Evolutionary conservation across 305 asterid species (phyloP).

Genomic region (Fraxinus velutina): DNA sequence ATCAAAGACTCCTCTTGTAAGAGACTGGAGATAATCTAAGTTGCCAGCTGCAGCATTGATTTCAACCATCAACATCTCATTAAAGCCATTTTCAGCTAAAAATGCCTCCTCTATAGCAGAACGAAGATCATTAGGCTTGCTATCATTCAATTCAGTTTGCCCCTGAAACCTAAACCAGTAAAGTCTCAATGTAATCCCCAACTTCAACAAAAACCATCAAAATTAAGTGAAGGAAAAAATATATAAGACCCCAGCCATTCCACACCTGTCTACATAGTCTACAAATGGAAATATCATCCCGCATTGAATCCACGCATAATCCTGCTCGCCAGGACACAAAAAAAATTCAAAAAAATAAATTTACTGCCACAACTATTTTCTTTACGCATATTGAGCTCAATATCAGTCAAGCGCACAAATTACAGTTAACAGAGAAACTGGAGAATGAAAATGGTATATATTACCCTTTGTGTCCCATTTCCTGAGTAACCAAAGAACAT

Average conservation of each 20-base stretch:
- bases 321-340: slow-evolving; percentile 50
- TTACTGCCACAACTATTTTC: background rate
- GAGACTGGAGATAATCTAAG: slow-evolving; percentile 62
- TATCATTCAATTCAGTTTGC: slow-evolving; percentile 76
- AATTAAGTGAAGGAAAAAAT: slow-evolving; percentile 1
- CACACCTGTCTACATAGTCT: slow-evolving; percentile 84
- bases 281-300: slow-evolving; percentile 89
- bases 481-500: slow-evolving; percentile 99
- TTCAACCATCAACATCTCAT: slow-evolving; percentile 88
- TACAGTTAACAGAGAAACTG: slow-evolving; percentile 14
- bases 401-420: slow-evolving; percentile 6
- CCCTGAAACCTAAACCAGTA: slow-evolving; percentile 79
- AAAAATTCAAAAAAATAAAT: slow-evolving; percentile 6
- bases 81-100: slow-evolving; percentile 77
- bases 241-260: slow-evolving; percentile 8
- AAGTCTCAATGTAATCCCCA: slow-evolving; percentile 15
- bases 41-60: slow-evolving; percentile 89
- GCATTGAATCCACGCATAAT: slow-evolving; percentile 83
- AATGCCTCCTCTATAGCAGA: slow-evolving; percentile 96
- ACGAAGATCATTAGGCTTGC: slow-evolving; percentile 67
- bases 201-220: slow-evolving; percentile 12
- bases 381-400: slow-evolving; percentile 6
- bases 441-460: background rate
- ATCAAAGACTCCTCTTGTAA: slow-evolving; percentile 61
- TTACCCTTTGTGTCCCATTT: slow-evolving; percentile 95